These are phyloP conservation scores for Ceratobasidium sp. DNA, from an alignment of 1,284 basidiomycete species.

Conservation along the genomic window DNA sequence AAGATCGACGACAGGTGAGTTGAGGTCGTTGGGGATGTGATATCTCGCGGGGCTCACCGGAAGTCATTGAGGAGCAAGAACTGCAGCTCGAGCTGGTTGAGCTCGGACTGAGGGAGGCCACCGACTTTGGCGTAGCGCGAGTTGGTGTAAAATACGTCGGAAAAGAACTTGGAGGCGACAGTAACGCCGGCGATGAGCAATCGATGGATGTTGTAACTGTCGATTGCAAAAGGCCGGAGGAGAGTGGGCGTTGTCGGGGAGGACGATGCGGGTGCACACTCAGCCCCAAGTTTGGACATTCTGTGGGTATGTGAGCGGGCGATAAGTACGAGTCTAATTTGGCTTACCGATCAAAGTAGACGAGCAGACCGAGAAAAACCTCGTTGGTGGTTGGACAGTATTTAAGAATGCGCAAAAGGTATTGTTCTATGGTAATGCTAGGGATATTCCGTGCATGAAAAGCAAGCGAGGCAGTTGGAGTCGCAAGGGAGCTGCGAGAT, in stretches of 20 bases:
- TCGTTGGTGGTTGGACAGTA: slow-evolving; percentile 99
- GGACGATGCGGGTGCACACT: slow-evolving; percentile 29
- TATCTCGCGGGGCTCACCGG: slow-evolving; percentile 55
- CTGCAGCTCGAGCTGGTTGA: slow-evolving; percentile 97
- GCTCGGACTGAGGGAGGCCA: slow-evolving; percentile 91
- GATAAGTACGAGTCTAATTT: slow-evolving; percentile 51
- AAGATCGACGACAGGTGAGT: slow-evolving; percentile 14
- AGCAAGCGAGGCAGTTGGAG: slow-evolving; percentile 86
- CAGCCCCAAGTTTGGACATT: slow-evolving; percentile 76
- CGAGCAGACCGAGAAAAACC: slow-evolving; percentile 93
- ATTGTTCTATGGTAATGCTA: slow-evolving; percentile 94
- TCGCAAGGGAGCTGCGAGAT: slow-evolving; percentile 80
- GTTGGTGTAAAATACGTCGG: slow-evolving; percentile 99
- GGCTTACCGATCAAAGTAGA: slow-evolving; percentile 93
- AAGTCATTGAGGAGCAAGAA: slow-evolving; percentile 98
- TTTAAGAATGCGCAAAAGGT: slow-evolving; percentile 94
- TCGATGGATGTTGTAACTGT: slow-evolving; percentile 96
- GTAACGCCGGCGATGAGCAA: slow-evolving; percentile 98
- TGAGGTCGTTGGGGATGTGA: slow-evolving; percentile 29
- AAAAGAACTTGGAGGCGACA: slow-evolving; percentile 98
- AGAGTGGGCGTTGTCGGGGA: slow-evolving; percentile 1
- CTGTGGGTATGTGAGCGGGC: slow-evolving; percentile 22
- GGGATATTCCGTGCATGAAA: slow-evolving; percentile 98
- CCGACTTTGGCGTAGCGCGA: slow-evolving; percentile 99
- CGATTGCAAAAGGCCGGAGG: slow-evolving; percentile 87